Evolutionary conservation across 345 rosid species (phyloP).

Genomic region (Lagerstroemia speciosa): DNA sequence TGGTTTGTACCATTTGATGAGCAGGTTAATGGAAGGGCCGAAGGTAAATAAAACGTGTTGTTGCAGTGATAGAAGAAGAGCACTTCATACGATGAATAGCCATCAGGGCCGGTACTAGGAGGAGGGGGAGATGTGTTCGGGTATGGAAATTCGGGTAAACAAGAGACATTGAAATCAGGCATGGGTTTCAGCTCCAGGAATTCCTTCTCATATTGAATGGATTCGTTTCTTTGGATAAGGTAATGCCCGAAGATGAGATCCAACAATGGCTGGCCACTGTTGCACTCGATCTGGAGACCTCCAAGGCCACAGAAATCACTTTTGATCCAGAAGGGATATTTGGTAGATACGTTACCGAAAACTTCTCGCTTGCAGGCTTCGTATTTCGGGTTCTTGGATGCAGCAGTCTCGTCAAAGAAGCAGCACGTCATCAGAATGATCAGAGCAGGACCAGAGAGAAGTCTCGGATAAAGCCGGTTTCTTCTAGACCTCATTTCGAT

Average conservation of each 20-base stretch:
- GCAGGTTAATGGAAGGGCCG: constrained; percentile 10
- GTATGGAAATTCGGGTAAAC: not conserved
- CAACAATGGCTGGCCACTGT: not conserved
- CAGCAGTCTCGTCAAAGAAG: not conserved
- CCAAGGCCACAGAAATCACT: not conserved
- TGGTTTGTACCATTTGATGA: not conserved
- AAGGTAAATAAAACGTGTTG: constrained; percentile 6
- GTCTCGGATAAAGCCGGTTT: not conserved
- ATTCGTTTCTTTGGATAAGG: not conserved
- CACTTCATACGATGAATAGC: too few species aligned
- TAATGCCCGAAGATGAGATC: not conserved
- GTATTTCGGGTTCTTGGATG: not conserved
- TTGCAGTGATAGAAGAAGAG: constrained; percentile 20
- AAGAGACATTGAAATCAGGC: not conserved
- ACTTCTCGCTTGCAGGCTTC: not conserved
- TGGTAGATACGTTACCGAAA: not conserved
- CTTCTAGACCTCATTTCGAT: not conserved
- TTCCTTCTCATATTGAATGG: not conserved
- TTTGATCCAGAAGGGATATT: not conserved
- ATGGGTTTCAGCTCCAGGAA: not conserved
- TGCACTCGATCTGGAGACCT: not conserved
- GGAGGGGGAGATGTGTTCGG: not conserved
- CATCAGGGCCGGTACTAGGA: not conserved
- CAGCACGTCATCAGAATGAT: not conserved
- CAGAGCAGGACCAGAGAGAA: not conserved